Conservation (phyloP, 2,329 filamentous ascomycete species). For the Colletotrichum coccodes region DNA sequence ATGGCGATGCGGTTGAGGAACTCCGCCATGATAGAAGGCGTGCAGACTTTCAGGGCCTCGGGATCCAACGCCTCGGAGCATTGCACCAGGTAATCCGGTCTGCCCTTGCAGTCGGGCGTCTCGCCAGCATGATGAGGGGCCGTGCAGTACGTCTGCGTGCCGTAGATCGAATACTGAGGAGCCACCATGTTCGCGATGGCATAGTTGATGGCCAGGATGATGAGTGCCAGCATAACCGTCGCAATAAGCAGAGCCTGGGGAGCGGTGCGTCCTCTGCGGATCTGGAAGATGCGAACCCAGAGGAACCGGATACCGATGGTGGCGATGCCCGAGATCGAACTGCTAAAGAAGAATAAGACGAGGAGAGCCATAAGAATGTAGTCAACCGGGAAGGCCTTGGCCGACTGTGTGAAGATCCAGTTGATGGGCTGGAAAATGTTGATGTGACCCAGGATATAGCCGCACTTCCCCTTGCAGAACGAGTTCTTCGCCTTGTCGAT, state of each 20-base stretch:
- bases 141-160: slow-evolving; percentile 93
- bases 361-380: slow-evolving; percentile 89
- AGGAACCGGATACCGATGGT: slow-evolving; percentile 93
- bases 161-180: slow-evolving; percentile 93
- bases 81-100: slow-evolving; percentile 77
- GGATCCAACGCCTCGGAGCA: slow-evolving; percentile 83
- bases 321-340: slow-evolving; percentile 87
- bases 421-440: slow-evolving; percentile 97
- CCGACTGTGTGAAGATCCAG: slow-evolving; percentile 84
- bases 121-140: slow-evolving; percentile 70
- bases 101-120: slow-evolving; percentile 79
- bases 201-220: slow-evolving; percentile 93
- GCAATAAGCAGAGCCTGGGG: slow-evolving; percentile 92
- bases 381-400: slow-evolving; percentile 89
- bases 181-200: slow-evolving; percentile 92
- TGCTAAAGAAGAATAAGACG: slow-evolving; percentile 87
- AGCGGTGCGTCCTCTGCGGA: slow-evolving; percentile 87
- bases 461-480: slow-evolving; percentile 88
- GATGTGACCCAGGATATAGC: slow-evolving; percentile 87
- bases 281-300: slow-evolving; percentile 93
- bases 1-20: slow-evolving; percentile 93
- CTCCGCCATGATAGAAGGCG: slow-evolving; percentile 88
- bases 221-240: slow-evolving; percentile 89
- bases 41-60: slow-evolving; percentile 83
- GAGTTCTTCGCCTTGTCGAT: slow-evolving; percentile 98